Base-by-base conservation (phyloP, 2,329 filamentous ascomycete species). In the Ceratocystis ficicola region DNA sequence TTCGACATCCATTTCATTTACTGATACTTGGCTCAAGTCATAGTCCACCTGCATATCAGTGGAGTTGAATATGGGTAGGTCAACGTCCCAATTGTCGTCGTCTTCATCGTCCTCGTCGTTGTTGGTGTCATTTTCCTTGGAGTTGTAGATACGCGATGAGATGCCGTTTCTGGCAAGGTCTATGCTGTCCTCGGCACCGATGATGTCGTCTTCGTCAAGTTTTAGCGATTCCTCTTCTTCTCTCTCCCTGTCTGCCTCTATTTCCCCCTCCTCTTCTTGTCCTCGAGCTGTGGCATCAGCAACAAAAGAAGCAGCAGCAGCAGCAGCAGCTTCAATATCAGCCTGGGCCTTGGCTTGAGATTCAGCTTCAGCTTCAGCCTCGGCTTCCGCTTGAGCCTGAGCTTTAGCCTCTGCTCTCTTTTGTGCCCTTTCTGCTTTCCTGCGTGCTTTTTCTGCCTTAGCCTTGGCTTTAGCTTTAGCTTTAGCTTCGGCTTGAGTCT, bases 1-100 rank as follows among this genome's bases (percentile, higher is more conserved):
- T 60, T 65, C 28, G 8, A 44, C n/a, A 25, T 66, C 65, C 44
- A 62, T 25, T 7, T 48, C 32, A 15, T 48, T 20, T 10, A 28
- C 60, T 28, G 50, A 25, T n/a, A 63, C 52, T 25, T 68, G 66
- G 32, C 64, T 65, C 5, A 64, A 17, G 46, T 68, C 60, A 12
- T 44, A n/a, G 30, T 46, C 44, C 20, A 55, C 22, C 20, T 67
- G 57, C n/a, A 65, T 30, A 20, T 67, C 57, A 7, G 63, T 67
- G 3, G 66, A 67, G 30, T 65, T 63, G 44, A 67, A 67, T 20
- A 67, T 52, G 10, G 63, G 66, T 8, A 67, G 8, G 46, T 65
- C 66, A 30, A 68, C 30, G 22, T 68, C 64, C 66, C 66, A 66
- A 44, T 65, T 60, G 12, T 65, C 48, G 28, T 67, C 66, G 1